Base-by-base conservation (phyloP, 2,329 filamentous ascomycete species). In the Aspergillus sclerotialis region DNA sequence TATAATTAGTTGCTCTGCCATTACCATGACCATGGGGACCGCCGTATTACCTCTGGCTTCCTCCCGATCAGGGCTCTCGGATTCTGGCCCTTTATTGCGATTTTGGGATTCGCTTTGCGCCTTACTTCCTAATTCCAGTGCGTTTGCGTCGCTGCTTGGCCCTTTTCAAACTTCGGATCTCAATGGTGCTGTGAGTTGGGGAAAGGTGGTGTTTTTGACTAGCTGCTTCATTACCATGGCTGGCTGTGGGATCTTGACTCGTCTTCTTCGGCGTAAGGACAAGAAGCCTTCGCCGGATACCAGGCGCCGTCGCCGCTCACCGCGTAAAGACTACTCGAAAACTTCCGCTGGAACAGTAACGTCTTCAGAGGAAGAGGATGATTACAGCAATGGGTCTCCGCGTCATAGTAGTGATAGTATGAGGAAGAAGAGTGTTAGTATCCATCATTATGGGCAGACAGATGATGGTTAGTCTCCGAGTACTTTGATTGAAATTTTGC, bases 311-410 rank as follows among this genome's bases (percentile, higher is more conserved):
- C 49, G 49, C 28, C 47, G 41, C 14, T 21, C 33, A 19, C 18
- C 26, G 11, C 50, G 40, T 33, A 53, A 47, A 18, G 38, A 41
- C 17, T 39, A 38, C 26, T 44, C 42, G 29, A 60, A 52, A 31
- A 35, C 44, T 13, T 54, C 55, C 9, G 40, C 44, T 12, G 50
- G 43, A 14, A 55, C 49, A 4, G 38, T 55, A 15, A 58, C 55
- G 18, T 61, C 57, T 7, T 63, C 59, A 0, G 57, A 58, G 12
- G 55, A 58, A 29, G 58, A 63, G 12, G 56, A 55, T 7, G 56
- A 57, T 25, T 57, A 59, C 32, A 59, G 54, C 40, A 55, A 48
- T 32, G 50, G 45, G 12, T 59, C 57, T 17, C 39, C 58, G 35
- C 50, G 47, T 9, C 47, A 50, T 43, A 50, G 44, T n/a, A 51